A percentile compares a stretch with the other conserved stretches of the same genome.
phyloP scores from a whole-genome alignment of 345 rosid species.

The Citrus sinensis region DNA sequence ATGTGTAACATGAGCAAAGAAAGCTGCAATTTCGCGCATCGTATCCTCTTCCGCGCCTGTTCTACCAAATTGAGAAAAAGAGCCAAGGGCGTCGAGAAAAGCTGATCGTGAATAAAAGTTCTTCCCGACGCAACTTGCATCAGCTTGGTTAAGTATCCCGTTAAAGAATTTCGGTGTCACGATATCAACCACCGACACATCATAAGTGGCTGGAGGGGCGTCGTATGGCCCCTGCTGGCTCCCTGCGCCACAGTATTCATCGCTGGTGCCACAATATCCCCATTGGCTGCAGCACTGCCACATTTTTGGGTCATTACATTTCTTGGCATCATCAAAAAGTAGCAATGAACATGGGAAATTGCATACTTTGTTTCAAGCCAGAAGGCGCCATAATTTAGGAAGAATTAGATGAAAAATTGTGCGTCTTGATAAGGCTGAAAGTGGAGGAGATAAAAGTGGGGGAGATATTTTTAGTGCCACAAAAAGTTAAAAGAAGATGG shows the following conservation, averaged over 20 bases:
- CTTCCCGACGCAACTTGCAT: conserved; percentile 46
- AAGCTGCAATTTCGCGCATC: conserved; percentile 72
- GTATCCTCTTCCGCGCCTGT: conserved; percentile 45
- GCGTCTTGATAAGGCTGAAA: not conserved
- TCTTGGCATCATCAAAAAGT: not conserved
- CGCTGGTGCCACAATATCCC: conserved; percentile 24
- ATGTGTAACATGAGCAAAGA: conserved; percentile 85
- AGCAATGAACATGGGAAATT: too few relatives aligned
- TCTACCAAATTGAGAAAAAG: conserved; percentile 51
- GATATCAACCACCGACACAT: conserved; percentile 27
- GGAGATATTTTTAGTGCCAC: not conserved
- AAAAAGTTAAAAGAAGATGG: not conserved
- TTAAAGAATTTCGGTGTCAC: conserved; percentile 53
- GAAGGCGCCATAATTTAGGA: not conserved
- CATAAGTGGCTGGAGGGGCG: conserved; percentile 31
- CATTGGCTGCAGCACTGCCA: conserved; percentile 20
- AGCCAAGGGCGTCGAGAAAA: conserved; percentile 46
- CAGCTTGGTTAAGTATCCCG: conserved; percentile 48
- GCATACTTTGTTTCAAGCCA: not conserved
- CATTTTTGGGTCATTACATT: conserved; percentile 25
- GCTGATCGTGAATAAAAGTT: conserved; percentile 52
- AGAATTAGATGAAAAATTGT: not conserved
- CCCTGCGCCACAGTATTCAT: conserved; percentile 32
- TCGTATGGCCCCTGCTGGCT: conserved; percentile 52
- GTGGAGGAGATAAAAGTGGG: not conserved